Evolutionary conservation across 108 stramenopile genomes (phyloP), one percentile per base, ranked within the genome.

Genomic region (Parietichytrium sp.): DNA sequence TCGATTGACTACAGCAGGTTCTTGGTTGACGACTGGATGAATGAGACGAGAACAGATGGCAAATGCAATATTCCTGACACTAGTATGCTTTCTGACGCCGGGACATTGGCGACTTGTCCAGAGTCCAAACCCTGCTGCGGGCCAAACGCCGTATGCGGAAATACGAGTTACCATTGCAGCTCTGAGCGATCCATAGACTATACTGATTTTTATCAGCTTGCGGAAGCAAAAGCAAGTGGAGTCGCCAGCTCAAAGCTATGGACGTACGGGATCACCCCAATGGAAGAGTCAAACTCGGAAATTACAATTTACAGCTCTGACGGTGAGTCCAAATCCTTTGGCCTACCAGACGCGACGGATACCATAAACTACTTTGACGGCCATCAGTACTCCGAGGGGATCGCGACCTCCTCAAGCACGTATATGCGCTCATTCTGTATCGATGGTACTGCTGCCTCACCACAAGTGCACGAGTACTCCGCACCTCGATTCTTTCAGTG

Each of bases 401-500:
- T 72, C 7, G 61, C 61, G 2, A 45, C 61, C 1, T 33, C 61
- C 8, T 72, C 61, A 42, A 42, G 61, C 10, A 72, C 61, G 10
- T 72, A 45, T 20, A 45, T 45, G 1, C 33, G 61, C 3, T 16
- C 61, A 6, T 72, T 72, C 42, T 72, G 61, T 3, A 72, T 72
- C 1, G 61, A 72, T 27, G 61, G 38, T 20, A 72, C 16, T 7
- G 23, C 45, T 0, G 61, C 20, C 16, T 45, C 61, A n/a, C 61
- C 61, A 6, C 61, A 72, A 20, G 20, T 72, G 8, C 61, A 72
- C 42, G 61, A 72, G 61, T 72, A 45, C 45, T 42, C 61, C 10
- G 33, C 61, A n/a, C 61, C 61, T 16, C 6, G 61, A n/a, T 72
- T 45, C 42, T 72, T 72, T 72, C 61, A 72, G 20, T 72, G 61